Base-by-base conservation (phyloP, 139 green algal species). In the Coelastrella sp. region DNA sequence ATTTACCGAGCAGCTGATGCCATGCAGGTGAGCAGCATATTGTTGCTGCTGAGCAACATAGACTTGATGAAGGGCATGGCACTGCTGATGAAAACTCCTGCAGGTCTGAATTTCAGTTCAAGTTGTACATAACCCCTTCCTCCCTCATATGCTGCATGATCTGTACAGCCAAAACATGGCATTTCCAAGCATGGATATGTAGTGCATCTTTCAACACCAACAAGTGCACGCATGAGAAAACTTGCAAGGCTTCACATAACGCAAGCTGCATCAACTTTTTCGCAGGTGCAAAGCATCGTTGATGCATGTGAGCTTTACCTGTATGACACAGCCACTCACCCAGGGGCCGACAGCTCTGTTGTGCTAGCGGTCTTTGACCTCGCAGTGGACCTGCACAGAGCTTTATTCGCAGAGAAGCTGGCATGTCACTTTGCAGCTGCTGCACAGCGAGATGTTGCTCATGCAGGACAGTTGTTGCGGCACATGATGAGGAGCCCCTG, bases 1-100 rank as follows among this genome's bases (percentile, higher is more conserved):
- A 72, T 82, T 0, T 90, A 90, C 87, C 78, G 87, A 66, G 87
- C 87, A 19, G 87, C 87, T 70, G 87, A 90, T 56, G 87, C 87
- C 59, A 90, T 90, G 87, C 87, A 90, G 72, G 85, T 90, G 58
- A 60, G 85, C 10, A 9, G 15, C 35, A 72, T 19, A 22, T 10
- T 3, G 74, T 10, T 11, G 35, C 35, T 49, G 35, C 35, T 49
- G 35, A 49, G 35, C 35, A 49, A 49, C 35, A 3, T 49, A 49
- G 35, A 49, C 1, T 49, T 49, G 35, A 49, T 49, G 35, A 49
- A 49, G 1, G 1, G 35, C 35, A 49, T 49, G 35, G 35, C 35
- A 49, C 3, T 49, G 35, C 3, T 49, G 35, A 5, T 49, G 35
- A 49, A 49, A 49, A 49, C 35, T 1, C 35, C 35, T 49, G 35